phyloP scores from a whole-genome alignment of 2,329 filamentous ascomycete genomes.

The Orbilia ellipsospora region DNA sequence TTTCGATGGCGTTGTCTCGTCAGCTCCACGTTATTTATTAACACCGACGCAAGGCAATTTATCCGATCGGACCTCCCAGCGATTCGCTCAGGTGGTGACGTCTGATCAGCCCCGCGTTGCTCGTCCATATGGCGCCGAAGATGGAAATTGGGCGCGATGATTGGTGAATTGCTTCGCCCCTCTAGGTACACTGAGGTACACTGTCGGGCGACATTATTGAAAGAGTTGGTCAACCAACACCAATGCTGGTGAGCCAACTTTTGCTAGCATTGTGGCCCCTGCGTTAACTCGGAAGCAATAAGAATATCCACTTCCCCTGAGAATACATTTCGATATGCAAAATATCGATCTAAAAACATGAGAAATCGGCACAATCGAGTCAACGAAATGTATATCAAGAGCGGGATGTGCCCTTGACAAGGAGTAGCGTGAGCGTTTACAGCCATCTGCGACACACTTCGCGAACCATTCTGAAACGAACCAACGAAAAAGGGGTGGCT shows the following conservation, averaged over 20 bases:
- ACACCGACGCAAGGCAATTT: not conserved
- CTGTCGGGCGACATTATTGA: not conserved
- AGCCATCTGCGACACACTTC: conserved; percentile 34
- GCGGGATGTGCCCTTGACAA: not conserved
- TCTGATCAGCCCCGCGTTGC: conserved; percentile 13
- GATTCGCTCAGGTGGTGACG: conserved; percentile 15
- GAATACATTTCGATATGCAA: not conserved
- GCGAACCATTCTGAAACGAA: conserved; percentile 52
- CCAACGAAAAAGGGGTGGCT: conserved; percentile 7
- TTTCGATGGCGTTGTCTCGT: no score
- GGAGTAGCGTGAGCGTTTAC: conserved; percentile 9
- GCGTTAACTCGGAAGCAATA: not conserved
- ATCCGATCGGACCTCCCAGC: not conserved
- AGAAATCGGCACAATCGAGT: no score
- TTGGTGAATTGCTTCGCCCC: not conserved
- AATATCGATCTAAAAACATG: not conserved
- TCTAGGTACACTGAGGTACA: not conserved
- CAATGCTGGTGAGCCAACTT: no score
- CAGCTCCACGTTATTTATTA: conserved; percentile 3
- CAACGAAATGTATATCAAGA: no score
- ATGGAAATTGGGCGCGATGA: not conserved
- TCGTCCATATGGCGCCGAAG: not conserved
- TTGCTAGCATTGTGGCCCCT: no score
- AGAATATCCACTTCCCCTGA: no score
- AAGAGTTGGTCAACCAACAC: no score